phyloP scores from a whole-genome alignment of 805 yeast species.

The Ogataea paraovalis region DNA sequence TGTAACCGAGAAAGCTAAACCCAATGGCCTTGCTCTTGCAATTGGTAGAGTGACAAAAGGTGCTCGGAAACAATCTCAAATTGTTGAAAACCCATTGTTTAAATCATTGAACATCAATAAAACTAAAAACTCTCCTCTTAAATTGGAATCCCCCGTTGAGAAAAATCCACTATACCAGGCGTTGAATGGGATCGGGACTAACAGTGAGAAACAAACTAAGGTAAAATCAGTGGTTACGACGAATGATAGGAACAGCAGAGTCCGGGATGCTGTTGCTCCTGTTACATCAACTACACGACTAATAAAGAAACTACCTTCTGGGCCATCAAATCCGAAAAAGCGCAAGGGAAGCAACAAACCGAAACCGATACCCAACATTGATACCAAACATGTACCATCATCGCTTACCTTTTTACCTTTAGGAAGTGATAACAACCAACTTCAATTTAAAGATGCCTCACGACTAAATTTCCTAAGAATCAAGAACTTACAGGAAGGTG shows the following conservation, averaged over 20 bases:
- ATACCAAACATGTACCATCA: neutral
- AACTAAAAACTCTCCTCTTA: neutral
- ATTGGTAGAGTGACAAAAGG: too few species aligned
- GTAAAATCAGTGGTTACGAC: too few species aligned
- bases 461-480: constrained; percentile 26
- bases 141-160: neutral
- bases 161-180: constrained; percentile 4
- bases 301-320: too few species aligned
- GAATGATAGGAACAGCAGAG: too few species aligned
- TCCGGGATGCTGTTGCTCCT: too few species aligned
- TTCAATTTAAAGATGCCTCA: constrained; percentile 23
- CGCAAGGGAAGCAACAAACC: neutral
- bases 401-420: neutral
- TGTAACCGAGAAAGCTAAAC: too few species aligned
- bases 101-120: neutral
- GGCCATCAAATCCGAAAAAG: neutral
- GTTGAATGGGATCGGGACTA: too few species aligned
- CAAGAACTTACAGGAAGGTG: constrained; percentile 30
- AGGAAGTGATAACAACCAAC: neutral
- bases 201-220: too few species aligned
- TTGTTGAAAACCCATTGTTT: neutral
- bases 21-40: too few species aligned
- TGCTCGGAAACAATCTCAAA: too few species aligned
- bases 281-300: too few species aligned
- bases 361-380: neutral